Percentiles rank a stretch among this genome's conserved stretches.
These are phyloP conservation scores for Ceratobasidium sp. DNA, from an alignment of 1,284 basidiomycete genomes.

Conservation along the genomic window DNA sequence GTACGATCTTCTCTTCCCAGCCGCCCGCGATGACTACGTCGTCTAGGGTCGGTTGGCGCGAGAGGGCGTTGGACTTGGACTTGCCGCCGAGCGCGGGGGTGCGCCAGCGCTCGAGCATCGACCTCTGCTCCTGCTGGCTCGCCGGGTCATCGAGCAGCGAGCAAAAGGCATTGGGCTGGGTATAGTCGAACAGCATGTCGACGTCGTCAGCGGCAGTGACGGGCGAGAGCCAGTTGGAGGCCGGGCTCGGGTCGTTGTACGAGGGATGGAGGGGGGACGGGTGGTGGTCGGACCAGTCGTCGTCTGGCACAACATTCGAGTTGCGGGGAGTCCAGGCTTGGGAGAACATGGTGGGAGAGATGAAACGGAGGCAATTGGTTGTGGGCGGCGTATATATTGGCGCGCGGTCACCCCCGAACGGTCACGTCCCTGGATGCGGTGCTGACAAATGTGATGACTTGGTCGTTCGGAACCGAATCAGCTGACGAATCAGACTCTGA, in stretches of 20 bases:
- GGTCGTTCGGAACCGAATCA: no score
- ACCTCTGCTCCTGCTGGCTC: constrained; percentile 11
- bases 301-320: neutral
- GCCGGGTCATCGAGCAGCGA: constrained; percentile 28
- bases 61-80: constrained; percentile 34
- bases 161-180: constrained; percentile 6
- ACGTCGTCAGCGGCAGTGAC: constrained; percentile 20
- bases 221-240: constrained; percentile 30
- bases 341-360: no score
- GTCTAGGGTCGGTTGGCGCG: constrained; percentile 30
- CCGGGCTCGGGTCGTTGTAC: constrained; percentile 25
- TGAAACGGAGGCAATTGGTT: no score
- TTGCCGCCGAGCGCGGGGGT: constrained; percentile 12
- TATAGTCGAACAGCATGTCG: constrained; percentile 30
- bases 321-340: constrained; percentile 30
- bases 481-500: no score
- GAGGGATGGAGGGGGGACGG: constrained; percentile 28
- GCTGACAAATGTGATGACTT: no score
- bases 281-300: constrained; percentile 40
- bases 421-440: no score
- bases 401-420: no score
- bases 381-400: no score
- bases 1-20: constrained; percentile 36
- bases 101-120: constrained; percentile 34
- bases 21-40: constrained; percentile 27